phyloP scores from a whole-genome alignment of 768 basidiomycete genomes.

The Podaxis mareebaensis region DNA sequence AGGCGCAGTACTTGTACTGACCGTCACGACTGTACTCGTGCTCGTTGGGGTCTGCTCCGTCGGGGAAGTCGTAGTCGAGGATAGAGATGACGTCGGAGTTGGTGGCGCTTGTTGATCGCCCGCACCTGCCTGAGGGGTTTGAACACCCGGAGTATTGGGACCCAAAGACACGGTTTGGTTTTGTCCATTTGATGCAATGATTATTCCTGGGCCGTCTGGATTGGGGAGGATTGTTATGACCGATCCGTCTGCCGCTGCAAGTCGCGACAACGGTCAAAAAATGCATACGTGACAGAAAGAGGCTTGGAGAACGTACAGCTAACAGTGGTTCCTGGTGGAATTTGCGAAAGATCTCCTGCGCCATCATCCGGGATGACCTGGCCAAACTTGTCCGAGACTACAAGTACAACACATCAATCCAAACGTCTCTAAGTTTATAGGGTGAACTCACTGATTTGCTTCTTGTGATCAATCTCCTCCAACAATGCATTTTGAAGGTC shows the following conservation, averaged over 20 bases:
- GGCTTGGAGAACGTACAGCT: neutral
- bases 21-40: neutral
- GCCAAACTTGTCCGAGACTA: slow-evolving; percentile 1
- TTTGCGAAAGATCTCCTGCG: neutral
- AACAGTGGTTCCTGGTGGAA: neutral
- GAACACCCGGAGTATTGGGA: neutral
- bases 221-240: neutral
- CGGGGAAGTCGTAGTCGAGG: too few species aligned
- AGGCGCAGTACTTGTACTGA: neutral
- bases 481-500: neutral
- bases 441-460: neutral
- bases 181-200: slow-evolving; percentile 1
- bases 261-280: neutral
- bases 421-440: neutral
- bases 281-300: too few species aligned
- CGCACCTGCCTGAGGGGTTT: neutral
- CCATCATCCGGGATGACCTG: slow-evolving; percentile 2
- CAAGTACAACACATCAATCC: neutral
- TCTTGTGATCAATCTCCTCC: slow-evolving; percentile 4
- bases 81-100: neutral
- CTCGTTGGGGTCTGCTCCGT: neutral
- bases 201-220: neutral
- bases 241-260: neutral
- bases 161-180: neutral
- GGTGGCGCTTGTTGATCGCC: neutral